Base-by-base conservation (phyloP, 352 stramenopile genomes). In the Globisporangium nunn region DNA sequence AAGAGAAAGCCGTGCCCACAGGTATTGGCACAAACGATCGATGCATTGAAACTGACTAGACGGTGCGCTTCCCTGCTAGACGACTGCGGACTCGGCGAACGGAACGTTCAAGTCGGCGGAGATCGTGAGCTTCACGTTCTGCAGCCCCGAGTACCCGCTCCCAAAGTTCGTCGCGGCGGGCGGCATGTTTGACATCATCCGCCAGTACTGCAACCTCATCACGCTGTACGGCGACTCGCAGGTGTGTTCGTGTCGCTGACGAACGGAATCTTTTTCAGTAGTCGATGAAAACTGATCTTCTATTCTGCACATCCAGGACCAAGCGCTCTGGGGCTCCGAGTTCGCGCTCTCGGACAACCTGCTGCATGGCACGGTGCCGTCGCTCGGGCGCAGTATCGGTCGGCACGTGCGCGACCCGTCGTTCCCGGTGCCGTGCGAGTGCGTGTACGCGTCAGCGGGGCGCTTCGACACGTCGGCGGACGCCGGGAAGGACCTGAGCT, bases 81-180 rank as follows among this genome's bases (percentile, higher is more conserved):
- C 47, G 0, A 45, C 58, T 4, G 51, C 51, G 1, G 58, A 64
- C 35, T 18, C 45, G 23, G n/a, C n/a, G 37, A 7, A 11, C 6
- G 57, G 57, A 6, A 18, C 31, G 31, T 4, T 52, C 57, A 62
- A 62, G 30, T 45, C 50, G 0, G 47, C 51, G 31, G 12, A 58
- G 40, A 59, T 63, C 15, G 50, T 52, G 50, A 67, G 61, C 48
- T 41, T 87, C 6, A 85, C 75, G 28, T 66, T 87, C 40, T 71
- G 83, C 37, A 89, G 81, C 54, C 75, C 79, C 17, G 77, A 88
- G 51, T 89, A 80, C 53, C 73, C 75, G 1, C 49, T 84, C 12
- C 31, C 49, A 11, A 61, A 62, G 8, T 89, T 88, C 37, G 54
- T 68, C n/a, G 63, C 74, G 23, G 61, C 63, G 11, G 72, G 54